Evolutionary conservation across 2,329 filamentous ascomycete species (phyloP), one percentile per base, ranked within the genome.

Genomic region (Alternaria sp.): DNA sequence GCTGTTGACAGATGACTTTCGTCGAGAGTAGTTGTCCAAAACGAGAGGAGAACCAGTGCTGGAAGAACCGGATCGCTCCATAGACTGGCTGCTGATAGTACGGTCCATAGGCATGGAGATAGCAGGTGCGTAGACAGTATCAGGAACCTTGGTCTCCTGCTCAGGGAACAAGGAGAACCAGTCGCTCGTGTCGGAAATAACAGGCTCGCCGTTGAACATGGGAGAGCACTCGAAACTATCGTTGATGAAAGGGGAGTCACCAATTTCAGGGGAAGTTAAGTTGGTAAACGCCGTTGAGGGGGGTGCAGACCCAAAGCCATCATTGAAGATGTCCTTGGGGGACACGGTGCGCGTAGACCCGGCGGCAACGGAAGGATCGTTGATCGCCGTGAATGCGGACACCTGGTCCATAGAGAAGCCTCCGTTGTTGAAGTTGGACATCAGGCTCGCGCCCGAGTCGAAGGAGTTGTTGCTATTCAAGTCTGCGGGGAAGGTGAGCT

Each of bases 241-340:
- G 61, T 77, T 77, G 71, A 89, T 88, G 58, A 87, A 89, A 10
- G 92, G 92, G 51, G 92, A 96, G 70, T 89, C 90, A 73, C 90
- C 83, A n/a, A 90, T 91, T 65, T 80, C 80, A 42, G 93, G 93
- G 60, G 93, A 95, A 56, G 92, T 96, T 78, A 97, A 74, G 63
- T 92, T 88, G 34, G 93, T 96, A 73, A 95, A 87, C 33, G 91
- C 88, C 45, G 89, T 85, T 2, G 93, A 96, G 72, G 91, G 91
- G 29, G 93, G 93, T 36, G 92, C 87, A 62, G 92, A 96, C 73
- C 86, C 82, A 72, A 87, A 87, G 58, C 85, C 82, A 71, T 91
- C 87, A 67, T 87, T 86, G 69, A 93, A 82, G 65, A 96, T 83
- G 72, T 97, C 92, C 77, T 91, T 89, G 21, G 93, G 93, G 61